phyloP scores from a whole-genome alignment of 192 early-diverging fungal species.

The Phycomyces blakesleeanus region DNA sequence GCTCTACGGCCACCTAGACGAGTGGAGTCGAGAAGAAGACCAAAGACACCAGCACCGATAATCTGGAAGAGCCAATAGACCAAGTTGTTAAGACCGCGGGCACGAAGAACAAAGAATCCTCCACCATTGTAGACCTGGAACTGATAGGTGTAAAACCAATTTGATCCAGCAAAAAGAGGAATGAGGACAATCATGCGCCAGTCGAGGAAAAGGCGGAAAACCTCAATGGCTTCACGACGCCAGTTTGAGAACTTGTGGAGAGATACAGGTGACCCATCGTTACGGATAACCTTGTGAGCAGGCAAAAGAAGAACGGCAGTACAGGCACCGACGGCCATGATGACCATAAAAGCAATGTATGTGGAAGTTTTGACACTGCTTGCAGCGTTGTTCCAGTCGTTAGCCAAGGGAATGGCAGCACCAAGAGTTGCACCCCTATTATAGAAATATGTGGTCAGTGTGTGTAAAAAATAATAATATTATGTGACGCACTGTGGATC shows the following conservation, averaged over 20 bases:
- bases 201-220: slow-evolving; percentile 58
- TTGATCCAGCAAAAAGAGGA: slow-evolving; percentile 68
- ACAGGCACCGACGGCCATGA: slow-evolving; percentile 62
- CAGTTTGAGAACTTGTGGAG: slow-evolving; percentile 70
- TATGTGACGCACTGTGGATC: not conserved
- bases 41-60: slow-evolving; percentile 58
- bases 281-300: slow-evolving; percentile 55
- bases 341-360: slow-evolving; percentile 68
- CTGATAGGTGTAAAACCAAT: slow-evolving; percentile 82
- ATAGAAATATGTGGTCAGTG: not conserved
- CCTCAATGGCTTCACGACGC: slow-evolving; percentile 46
- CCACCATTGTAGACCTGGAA: slow-evolving; percentile 59
- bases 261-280: slow-evolving; percentile 66
- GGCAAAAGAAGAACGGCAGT: slow-evolving; percentile 56
- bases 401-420: slow-evolving; percentile 66
- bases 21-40: slow-evolving; percentile 61
- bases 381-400: slow-evolving; percentile 56
- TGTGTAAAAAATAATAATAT: not conserved
- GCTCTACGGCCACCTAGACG: slow-evolving; percentile 48
- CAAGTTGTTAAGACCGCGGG: slow-evolving; percentile 69
- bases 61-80: slow-evolving; percentile 81
- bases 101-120: slow-evolving; percentile 62
- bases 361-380: slow-evolving; percentile 60
- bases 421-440: slow-evolving; percentile 76
- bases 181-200: slow-evolving; percentile 64